Base-by-base conservation (phyloP, 371 early-diverging fungal genomes). In the Syncephalastrum racemosum region DNA sequence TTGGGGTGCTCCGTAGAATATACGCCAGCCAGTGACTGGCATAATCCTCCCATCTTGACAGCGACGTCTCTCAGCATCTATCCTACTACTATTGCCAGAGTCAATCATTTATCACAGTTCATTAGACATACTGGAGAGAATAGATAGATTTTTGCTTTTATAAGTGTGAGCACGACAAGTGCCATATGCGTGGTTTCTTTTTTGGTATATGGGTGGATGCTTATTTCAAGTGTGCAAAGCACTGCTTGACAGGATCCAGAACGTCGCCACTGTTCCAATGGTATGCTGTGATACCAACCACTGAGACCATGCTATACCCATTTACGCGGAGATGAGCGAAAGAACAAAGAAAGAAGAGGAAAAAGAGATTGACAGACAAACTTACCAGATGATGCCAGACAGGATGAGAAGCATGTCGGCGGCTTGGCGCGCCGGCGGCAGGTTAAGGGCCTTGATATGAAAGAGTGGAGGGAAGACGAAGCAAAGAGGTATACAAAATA, bases 391-490 rank as follows among this genome's bases (percentile, higher is more conserved):
- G n/a, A 79, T 40, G 40, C 93, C 94, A 82, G 93, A 90, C 15
- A 67, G 49, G 50, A 86, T 81, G 31, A 93, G 53, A 13, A 71
- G 59, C 27, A 78, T 56, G 59, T 92, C 88, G 20, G 70, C 75
- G 1, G 55, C 36, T 1, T 64, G 62, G 40, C 74, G 67, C 27
- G 75, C 72, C 15, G 58, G 45, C 19, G 73, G 73, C 14, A 73
- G 47, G 4, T 31, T 13, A 23, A 82, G 61, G 2, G 82, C 86
- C 62, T 80, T 86, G 64, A 76, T 73, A 72, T 93, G 93, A 79
- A 93, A 91, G 41, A 93, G 62, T 3, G 92, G 82, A 5, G 93
- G 93, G 69, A 91, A 94, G 16, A 94, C 80, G 59, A 92, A 93
- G 41, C 86, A 82, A 50, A 89, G 65, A 15, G 88, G 87, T 19